Base-by-base conservation (phyloP, 257 asterid genomes). In the Scutellaria minor region DNA sequence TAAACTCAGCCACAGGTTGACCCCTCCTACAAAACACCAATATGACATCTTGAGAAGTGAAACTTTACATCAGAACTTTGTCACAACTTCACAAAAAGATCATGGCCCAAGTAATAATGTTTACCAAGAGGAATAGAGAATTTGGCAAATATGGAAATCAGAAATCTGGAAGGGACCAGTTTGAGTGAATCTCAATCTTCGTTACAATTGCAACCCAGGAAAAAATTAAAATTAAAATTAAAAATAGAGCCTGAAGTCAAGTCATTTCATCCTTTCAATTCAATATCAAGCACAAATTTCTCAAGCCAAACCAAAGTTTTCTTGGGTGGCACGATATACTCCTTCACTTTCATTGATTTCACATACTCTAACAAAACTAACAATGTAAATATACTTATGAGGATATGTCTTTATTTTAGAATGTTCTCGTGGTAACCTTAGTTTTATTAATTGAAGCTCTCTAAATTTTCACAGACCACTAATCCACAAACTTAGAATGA, bases 1-100 rank as follows among this genome's bases (percentile, higher is more conserved):
- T 79, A 82, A 92, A 92, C 85, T 95, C 99, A 41, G 85, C 84
- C 83, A 95, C 96, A 68, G 97, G 99, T 76, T 95, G 97, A 52
- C 96, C 98, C 83, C 84, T 90, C 96, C 99, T 95, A 78, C 86
- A 87, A 69, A 66, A 75, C 78, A 81, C 70, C 81, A 78, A 78
- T 7, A 78, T 46, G 76, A 68, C 58, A 40, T 66, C 68, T 74
- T 73, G 72, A 73, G 80, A 57, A 54, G 11, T 18, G 54, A 41
- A 37, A 2, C 60, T 63, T 45, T 20, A 22, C 14, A 40, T 37
- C 55, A 71, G 47, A 70, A 62, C 24, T 39, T 39, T 53, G 54
- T 62, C 54, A 51, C 18, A 52, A 52, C 66, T 68, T 46, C 58
- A 64, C 55, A 13, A 60, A 69, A 41, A 13, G 61, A 45, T 24